phyloP scores from a whole-genome alignment of 139 green algal species.

The Micractinium sp. region DNA sequence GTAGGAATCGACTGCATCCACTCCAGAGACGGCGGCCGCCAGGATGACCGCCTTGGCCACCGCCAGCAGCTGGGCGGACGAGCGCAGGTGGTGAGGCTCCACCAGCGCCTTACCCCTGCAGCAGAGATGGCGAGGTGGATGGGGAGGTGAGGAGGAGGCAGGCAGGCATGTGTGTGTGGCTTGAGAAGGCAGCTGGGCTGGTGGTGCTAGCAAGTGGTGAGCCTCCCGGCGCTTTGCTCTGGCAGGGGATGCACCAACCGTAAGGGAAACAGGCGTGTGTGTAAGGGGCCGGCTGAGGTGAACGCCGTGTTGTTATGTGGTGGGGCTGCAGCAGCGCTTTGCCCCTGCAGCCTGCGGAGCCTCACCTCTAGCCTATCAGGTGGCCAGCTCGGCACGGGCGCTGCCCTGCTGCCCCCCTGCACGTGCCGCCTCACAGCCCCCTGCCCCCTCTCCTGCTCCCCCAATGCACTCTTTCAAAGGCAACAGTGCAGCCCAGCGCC shows the following conservation, averaged over 20 bases:
- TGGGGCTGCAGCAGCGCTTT: background rate
- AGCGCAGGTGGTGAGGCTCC: conserved; percentile 24
- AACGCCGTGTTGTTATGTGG: too few relatives aligned
- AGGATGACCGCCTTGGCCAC: background rate
- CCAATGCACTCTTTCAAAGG: too few relatives aligned
- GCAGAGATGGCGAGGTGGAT: too few relatives aligned
- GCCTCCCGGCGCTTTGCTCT: background rate
- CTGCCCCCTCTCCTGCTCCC: too few relatives aligned
- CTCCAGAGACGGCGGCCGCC: background rate
- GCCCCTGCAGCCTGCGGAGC: conserved; percentile 8
- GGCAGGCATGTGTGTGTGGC: background rate
- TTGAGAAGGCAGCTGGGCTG: background rate
- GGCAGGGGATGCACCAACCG: too few relatives aligned
- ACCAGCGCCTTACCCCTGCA: conserved; percentile 2
- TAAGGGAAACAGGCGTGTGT: background rate
- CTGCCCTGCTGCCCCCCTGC: too few relatives aligned
- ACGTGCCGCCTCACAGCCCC: too few relatives aligned
- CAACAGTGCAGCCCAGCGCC: too few relatives aligned
- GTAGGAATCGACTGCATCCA: background rate
- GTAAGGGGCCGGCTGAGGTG: too few relatives aligned
- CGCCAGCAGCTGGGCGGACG: conserved; percentile 7
- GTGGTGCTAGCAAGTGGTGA: background rate
- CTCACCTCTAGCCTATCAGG: too few relatives aligned
- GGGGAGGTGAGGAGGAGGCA: background rate
- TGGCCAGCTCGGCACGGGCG: too few relatives aligned